A percentile compares a stretch with the other conserved stretches of the same genome.
These are phyloP conservation scores for Rhododendron griersonianum DNA, from an alignment of 148 eudicot genomes.

Conservation along the genomic window DNA sequence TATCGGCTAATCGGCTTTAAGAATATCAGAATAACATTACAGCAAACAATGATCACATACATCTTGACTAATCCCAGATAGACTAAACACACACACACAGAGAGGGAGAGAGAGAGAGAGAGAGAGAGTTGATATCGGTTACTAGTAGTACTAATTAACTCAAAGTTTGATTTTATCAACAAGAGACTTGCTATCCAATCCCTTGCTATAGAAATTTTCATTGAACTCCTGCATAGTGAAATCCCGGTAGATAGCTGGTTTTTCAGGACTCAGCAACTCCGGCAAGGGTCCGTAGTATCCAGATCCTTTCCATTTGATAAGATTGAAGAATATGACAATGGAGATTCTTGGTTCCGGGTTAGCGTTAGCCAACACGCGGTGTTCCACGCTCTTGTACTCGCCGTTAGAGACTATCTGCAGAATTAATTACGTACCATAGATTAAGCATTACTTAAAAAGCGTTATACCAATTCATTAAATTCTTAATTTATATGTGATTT, in stretches of 20 bases:
- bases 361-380: slow-evolving; percentile 24
- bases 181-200: slow-evolving; percentile 19
- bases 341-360: slow-evolving; percentile 20
- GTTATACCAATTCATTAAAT: too few relatives aligned
- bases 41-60: too few relatives aligned
- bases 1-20: too few relatives aligned
- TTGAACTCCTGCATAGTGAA: slow-evolving; percentile 15
- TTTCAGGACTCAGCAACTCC: slow-evolving; percentile 25
- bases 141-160: background rate
- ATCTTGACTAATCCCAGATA: too few relatives aligned
- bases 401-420: slow-evolving; percentile 24
- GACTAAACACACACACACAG: too few relatives aligned
- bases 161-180: slow-evolving; percentile 10
- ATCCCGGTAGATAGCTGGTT: slow-evolving; percentile 22
- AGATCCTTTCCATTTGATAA: slow-evolving; percentile 7
- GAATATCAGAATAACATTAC: too few relatives aligned
- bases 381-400: slow-evolving; percentile 24
- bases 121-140: too few relatives aligned
- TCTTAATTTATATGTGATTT: too few relatives aligned
- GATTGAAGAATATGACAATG: slow-evolving; percentile 14
- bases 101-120: too few relatives aligned
- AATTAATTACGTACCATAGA: background rate
- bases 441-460: too few relatives aligned
- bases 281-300: slow-evolving; percentile 21
- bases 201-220: slow-evolving; percentile 24